Percentiles rank a stretch among this genome's conserved stretches.
Conservation (phyloP, 1,284 basidiomycete genomes). For the Naganishia cerealis region DNA sequence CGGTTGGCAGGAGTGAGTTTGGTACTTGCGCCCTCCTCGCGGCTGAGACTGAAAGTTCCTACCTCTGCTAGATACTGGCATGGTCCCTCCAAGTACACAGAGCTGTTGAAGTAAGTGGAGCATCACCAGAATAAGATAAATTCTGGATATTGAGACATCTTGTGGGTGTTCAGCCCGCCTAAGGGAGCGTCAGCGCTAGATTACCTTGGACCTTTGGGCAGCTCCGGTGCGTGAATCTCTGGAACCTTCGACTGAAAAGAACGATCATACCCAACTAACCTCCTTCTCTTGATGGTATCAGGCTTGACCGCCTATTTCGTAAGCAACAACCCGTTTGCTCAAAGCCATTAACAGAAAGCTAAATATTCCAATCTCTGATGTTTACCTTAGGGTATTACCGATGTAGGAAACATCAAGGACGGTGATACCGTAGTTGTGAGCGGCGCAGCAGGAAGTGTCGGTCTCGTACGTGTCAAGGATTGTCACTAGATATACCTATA, state of each 20-base stretch:
- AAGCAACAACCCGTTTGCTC: constrained; percentile 36
- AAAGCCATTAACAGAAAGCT: neutral
- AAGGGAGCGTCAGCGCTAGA: constrained; percentile 66
- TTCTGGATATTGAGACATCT: neutral
- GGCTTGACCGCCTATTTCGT: constrained; percentile 83
- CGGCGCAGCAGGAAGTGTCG: constrained; percentile 83
- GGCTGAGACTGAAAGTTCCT: neutral
- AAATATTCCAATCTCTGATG: neutral
- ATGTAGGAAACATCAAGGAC: constrained; percentile 72
- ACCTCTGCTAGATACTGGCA: constrained; percentile 22
- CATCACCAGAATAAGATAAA: neutral
- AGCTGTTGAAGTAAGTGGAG: constrained; percentile 21
- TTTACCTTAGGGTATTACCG: constrained; percentile 67
- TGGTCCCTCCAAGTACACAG: constrained; percentile 30
- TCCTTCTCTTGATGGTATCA: constrained; percentile 41
- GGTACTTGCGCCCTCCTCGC: constrained; percentile 2
- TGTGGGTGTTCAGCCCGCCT: constrained; percentile 49
- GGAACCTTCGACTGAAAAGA: neutral
- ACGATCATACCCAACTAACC: neutral
- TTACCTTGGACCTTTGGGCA: constrained; percentile 72
- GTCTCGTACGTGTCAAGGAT: constrained; percentile 50
- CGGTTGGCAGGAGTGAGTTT: constrained; percentile 73
- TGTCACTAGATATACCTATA: neutral
- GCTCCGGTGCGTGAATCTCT: constrained; percentile 59
- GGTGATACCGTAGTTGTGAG: constrained; percentile 82